phyloP scores from a whole-genome alignment of 2,329 filamentous ascomycete species.

The Colletotrichum noveboracense region DNA sequence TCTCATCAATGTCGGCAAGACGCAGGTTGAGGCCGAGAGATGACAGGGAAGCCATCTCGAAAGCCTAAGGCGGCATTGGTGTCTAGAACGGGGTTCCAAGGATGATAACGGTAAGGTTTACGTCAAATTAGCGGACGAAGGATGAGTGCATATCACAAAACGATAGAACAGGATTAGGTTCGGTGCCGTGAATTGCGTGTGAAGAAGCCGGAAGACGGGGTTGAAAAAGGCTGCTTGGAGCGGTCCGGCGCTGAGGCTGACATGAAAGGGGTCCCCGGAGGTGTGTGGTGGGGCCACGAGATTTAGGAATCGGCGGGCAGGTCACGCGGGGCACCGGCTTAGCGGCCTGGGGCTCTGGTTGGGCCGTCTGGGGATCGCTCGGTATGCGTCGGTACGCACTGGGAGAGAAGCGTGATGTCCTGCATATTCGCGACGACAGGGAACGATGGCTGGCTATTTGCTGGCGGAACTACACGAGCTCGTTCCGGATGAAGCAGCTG shows the following conservation, averaged over 20 bases:
- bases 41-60: neutral
- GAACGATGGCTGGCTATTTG: neutral
- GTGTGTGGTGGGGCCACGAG: conserved; percentile 10
- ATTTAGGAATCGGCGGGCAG: conserved; percentile 16
- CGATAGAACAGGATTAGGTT: neutral
- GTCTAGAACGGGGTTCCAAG: neutral
- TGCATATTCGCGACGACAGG: neutral
- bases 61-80: neutral
- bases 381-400: neutral
- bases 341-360: neutral
- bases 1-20: conserved; percentile 12
- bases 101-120: neutral
- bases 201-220: neutral
- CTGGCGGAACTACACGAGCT: neutral
- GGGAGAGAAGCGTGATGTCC: neutral
- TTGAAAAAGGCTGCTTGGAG: conserved; percentile 7
- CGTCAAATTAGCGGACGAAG: neutral
- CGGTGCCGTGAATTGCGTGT: neutral
- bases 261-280: neutral
- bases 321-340: conserved; percentile 10
- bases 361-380: neutral
- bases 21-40: conserved; percentile 15
- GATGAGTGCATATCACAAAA: neutral
- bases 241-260: conserved; percentile 4
- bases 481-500: neutral